Conservation (phyloP, 495 filamentous ascomycete species). For the Parmelia sp. region DNA sequence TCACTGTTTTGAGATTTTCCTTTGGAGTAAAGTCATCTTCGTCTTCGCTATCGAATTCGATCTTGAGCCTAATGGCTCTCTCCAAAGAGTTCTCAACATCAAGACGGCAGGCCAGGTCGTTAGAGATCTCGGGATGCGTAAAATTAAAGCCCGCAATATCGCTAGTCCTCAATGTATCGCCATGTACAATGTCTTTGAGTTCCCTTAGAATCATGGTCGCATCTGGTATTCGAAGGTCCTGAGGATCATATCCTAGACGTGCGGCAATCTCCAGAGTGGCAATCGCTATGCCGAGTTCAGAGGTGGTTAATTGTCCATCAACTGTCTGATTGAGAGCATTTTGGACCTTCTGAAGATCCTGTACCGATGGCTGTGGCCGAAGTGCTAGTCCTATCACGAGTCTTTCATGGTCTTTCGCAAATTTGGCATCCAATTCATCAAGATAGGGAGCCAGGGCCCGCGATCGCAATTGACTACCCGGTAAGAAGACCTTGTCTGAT, state of each 20-base stretch:
- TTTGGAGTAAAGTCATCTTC: conserved; percentile 38
- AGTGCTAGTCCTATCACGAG: conserved; percentile 27
- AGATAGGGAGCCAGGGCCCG: conserved; percentile 22
- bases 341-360: conserved; percentile 27
- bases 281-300: conserved; percentile 27
- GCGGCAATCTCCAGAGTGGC: conserved; percentile 27
- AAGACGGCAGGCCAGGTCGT: conserved; percentile 24
- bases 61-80: conserved; percentile 27
- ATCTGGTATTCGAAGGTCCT: conserved; percentile 24
- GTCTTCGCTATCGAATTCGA: conserved; percentile 29
- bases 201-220: conserved; percentile 14
- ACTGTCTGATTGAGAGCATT: conserved; percentile 13
- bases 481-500: conserved; percentile 8
- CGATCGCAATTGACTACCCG: conserved; percentile 4
- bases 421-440: conserved; percentile 24
- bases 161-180: conserved; percentile 15
- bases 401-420: conserved; percentile 23
- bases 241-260: conserved; percentile 13
- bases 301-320: conserved; percentile 16
- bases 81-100: conserved; percentile 27
- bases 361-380: conserved; percentile 16
- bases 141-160: conserved; percentile 23
- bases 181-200: conserved; percentile 21
- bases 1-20: conserved; percentile 32
- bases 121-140: conserved; percentile 30